Conservation (phyloP, 345 rosid species). For the Combretum micranthum region DNA sequence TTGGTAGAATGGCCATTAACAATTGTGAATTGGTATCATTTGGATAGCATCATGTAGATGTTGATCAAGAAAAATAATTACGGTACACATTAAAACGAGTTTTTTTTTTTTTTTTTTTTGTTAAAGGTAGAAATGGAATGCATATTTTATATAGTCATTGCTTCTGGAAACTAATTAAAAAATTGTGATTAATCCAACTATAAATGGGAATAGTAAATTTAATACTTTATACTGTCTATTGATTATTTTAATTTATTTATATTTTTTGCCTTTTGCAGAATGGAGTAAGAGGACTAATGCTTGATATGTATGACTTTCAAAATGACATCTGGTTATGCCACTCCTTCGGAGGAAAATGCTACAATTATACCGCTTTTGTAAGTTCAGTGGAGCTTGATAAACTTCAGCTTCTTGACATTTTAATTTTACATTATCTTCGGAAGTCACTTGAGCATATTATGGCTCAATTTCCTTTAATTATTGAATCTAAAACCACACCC, state of each 20-base stretch:
- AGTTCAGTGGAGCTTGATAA: constrained; percentile 17
- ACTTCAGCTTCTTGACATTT: background rate
- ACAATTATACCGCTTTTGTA: constrained; percentile 72
- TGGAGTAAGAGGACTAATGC: constrained; percentile 90
- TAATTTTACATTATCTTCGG: too few species aligned
- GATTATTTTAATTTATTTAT: too few species aligned
- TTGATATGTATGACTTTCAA: constrained; percentile 79
- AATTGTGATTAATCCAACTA: background rate
- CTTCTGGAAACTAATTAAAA: background rate
- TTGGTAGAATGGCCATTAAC: too few species aligned
- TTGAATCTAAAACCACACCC: background rate
- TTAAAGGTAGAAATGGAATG: too few species aligned
- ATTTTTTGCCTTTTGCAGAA: constrained; percentile 41
- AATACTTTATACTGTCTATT: background rate
- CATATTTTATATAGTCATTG: too few species aligned
- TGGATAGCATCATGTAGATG: too few species aligned
- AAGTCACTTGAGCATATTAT: background rate
- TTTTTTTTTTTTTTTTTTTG: too few species aligned
- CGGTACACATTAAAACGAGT: too few species aligned
- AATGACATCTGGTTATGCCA: constrained; percentile 86
- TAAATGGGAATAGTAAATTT: background rate
- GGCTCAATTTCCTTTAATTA: background rate
- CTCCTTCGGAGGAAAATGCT: constrained; percentile 61
- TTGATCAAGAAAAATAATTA: too few species aligned
- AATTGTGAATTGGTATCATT: too few species aligned